Conservation (phyloP, 176 grass and related monocot genomes). For the Tillandsia leiboldiana region DNA sequence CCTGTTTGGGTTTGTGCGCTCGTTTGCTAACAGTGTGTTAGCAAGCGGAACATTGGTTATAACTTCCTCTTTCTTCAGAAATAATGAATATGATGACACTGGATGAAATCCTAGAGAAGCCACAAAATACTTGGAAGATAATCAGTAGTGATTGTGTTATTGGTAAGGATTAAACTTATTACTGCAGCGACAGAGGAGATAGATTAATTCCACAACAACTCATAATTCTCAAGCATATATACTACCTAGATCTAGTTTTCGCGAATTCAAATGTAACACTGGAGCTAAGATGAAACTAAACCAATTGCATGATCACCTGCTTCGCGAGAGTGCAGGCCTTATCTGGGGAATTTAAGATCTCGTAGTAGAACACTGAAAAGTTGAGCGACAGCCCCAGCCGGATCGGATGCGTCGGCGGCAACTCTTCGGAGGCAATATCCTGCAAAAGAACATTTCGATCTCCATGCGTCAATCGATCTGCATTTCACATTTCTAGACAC, state of each 20-base stretch:
- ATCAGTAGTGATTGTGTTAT: too few relatives aligned
- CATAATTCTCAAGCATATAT: background rate
- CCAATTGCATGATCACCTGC: background rate
- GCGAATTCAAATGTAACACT: background rate
- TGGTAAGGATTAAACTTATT: too few relatives aligned
- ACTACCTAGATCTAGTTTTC: background rate
- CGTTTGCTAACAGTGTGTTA: too few relatives aligned
- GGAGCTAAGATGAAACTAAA: background rate
- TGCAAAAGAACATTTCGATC: background rate
- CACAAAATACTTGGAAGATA: too few relatives aligned
- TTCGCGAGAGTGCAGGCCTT: constrained; percentile 5
- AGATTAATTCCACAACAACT: too few relatives aligned
- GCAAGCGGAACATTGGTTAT: background rate
- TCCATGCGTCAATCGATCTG: too few relatives aligned
- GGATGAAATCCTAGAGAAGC: too few relatives aligned
- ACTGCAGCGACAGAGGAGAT: too few relatives aligned
- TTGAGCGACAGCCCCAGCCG: constrained; percentile 7
- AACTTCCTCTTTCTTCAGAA: background rate
- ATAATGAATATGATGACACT: too few relatives aligned
- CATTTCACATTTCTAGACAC: too few relatives aligned
- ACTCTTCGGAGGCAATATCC: background rate
- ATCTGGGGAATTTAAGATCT: constrained; percentile 7
- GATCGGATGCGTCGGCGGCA: constrained; percentile 1
- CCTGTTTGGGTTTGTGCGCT: too few relatives aligned
- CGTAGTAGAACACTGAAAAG: constrained; percentile 12